Evolutionary conservation across 2,329 filamentous ascomycete genomes (phyloP).

Genomic region (Xylariaceae sp.): DNA sequence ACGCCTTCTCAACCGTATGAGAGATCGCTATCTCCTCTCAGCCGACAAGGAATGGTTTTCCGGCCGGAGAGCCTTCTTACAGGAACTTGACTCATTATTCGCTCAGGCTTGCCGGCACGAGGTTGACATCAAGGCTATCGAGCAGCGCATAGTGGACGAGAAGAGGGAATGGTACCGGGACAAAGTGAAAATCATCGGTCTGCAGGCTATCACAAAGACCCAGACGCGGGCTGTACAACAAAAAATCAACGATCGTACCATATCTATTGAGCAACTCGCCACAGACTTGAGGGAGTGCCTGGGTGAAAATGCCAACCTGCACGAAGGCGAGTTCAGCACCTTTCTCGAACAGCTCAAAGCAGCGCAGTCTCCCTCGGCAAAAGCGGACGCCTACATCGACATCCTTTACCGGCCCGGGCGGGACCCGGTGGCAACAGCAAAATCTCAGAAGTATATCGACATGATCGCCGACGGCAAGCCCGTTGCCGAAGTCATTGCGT

Average conservation of each 20-base stretch:
- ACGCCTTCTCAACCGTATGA: conserved; percentile 44
- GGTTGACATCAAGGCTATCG: conserved; percentile 42
- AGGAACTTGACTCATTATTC: conserved; percentile 47
- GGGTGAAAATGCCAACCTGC: conserved; percentile 18
- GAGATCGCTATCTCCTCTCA: conserved; percentile 36
- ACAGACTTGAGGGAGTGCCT: conserved; percentile 24
- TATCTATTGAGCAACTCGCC: conserved; percentile 25
- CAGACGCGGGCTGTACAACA: conserved; percentile 27
- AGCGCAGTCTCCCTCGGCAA: conserved; percentile 29
- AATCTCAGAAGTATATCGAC: conserved; percentile 38
- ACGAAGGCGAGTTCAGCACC: conserved; percentile 28
- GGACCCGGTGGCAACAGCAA: conserved; percentile 30
- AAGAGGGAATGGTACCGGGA: conserved; percentile 52
- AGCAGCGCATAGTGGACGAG: conserved; percentile 48
- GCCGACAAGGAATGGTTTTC: conserved; percentile 49
- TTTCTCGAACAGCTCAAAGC: conserved; percentile 31
- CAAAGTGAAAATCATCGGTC: conserved; percentile 24
- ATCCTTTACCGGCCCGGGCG: conserved; percentile 39
- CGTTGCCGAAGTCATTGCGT: conserved; percentile 28
- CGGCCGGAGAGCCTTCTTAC: conserved; percentile 44
- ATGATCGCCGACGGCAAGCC: conserved; percentile 29
- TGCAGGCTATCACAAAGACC: conserved; percentile 25
- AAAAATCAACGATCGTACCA: conserved; percentile 25
- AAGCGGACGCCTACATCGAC: conserved; percentile 38
- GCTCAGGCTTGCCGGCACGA: conserved; percentile 43